These are phyloP conservation scores for Suhomyces coccinellae DNA, from an alignment of 1,139 yeast species.

Conservation along the genomic window DNA sequence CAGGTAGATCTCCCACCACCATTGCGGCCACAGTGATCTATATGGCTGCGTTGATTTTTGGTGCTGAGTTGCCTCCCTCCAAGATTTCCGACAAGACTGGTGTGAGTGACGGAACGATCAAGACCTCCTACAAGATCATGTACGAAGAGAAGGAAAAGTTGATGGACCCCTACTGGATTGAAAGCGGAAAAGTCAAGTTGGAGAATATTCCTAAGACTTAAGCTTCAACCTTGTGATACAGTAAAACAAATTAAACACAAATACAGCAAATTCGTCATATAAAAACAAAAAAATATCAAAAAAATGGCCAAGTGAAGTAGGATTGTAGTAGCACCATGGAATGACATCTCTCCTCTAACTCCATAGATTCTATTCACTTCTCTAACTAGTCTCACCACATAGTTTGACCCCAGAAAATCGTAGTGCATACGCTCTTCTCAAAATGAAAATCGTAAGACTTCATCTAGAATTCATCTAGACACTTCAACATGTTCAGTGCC, in stretches of 20 bases:
- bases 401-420: not conserved
- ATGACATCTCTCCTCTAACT: too few relatives aligned
- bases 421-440: not conserved
- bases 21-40: conserved; percentile 97
- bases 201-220: conserved; percentile 54
- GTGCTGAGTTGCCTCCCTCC: conserved; percentile 66
- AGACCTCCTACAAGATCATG: conserved; percentile 84
- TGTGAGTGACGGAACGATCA: conserved; percentile 96
- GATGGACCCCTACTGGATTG: conserved; percentile 79
- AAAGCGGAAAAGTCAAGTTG: conserved; percentile 65
- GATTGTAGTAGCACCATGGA: too few relatives aligned
- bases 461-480: not conserved
- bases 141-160: conserved; percentile 72
- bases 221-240: conserved; percentile 12
- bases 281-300: too few relatives aligned
- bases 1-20: conserved; percentile 96
- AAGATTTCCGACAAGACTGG: conserved; percentile 94
- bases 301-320: too few relatives aligned
- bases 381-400: too few relatives aligned
- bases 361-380: too few relatives aligned
- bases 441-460: conserved; percentile 7
- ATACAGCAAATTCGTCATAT: not conserved
- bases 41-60: conserved; percentile 84
- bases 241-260: not conserved
- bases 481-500: conserved; percentile 6